These are phyloP conservation scores for Pseudotsuga menziesii DNA, from an alignment of 75 land plant species.

Conservation along the genomic window DNA sequence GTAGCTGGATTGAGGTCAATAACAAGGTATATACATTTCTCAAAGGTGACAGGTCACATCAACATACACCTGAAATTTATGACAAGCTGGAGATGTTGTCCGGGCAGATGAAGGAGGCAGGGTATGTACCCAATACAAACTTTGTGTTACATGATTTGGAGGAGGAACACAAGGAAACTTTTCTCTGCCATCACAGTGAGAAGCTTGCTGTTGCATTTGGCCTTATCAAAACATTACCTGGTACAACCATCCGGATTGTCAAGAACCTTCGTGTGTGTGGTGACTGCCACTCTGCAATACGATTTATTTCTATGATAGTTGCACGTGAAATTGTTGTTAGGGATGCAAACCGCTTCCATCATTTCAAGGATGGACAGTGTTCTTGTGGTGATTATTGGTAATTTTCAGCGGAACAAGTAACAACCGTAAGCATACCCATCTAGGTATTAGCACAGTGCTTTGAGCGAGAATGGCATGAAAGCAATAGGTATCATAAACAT, in stretches of 20 bases:
- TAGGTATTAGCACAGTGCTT: too few species aligned
- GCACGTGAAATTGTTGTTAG: slow-evolving; percentile 20
- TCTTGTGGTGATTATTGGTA: slow-evolving; percentile 28
- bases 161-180: slow-evolving; percentile 18
- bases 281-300: slow-evolving; percentile 21
- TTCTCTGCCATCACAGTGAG: slow-evolving; percentile 15
- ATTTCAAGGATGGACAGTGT: slow-evolving; percentile 18
- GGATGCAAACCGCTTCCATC: slow-evolving; percentile 27
- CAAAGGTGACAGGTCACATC: slow-evolving; percentile 11
- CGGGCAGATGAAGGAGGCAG: slow-evolving; percentile 9
- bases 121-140: slow-evolving; percentile 14
- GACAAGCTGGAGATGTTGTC: slow-evolving; percentile 7
- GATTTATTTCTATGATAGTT: slow-evolving; percentile 14
- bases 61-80: slow-evolving; percentile 9
- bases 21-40: slow-evolving; percentile 8
- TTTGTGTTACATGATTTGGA: slow-evolving; percentile 18
- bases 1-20: slow-evolving; percentile 18
- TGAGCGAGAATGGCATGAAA: too few species aligned
- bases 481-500: too few species aligned
- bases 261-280: slow-evolving; percentile 21
- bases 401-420: neutral
- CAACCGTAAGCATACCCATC: too few species aligned
- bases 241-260: slow-evolving; percentile 8
- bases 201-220: slow-evolving; percentile 22
- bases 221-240: slow-evolving; percentile 1